A percentile compares a stretch with the other conserved stretches of the same genome.
These are phyloP conservation scores for Nakataea oryzae DNA, from an alignment of 2,329 filamentous ascomycete genomes.

Conservation along the genomic window DNA sequence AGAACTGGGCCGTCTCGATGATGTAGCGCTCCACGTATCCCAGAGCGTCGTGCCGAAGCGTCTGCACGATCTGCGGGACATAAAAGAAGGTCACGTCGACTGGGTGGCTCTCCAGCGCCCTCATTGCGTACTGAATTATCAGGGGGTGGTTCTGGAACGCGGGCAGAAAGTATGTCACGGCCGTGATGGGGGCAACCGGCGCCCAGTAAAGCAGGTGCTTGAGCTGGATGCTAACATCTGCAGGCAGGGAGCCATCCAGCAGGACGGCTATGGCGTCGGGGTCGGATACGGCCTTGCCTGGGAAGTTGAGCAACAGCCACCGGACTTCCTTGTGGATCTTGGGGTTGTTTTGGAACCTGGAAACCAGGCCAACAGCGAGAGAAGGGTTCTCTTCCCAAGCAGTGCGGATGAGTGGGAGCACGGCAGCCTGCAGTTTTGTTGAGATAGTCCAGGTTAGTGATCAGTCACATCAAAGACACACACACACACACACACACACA, in stretches of 20 bases:
- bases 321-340: slow-evolving; percentile 68
- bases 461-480: background rate
- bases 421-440: slow-evolving; percentile 16
- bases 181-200: slow-evolving; percentile 83
- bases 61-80: slow-evolving; percentile 95
- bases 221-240: slow-evolving; percentile 73
- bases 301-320: slow-evolving; percentile 69
- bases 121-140: slow-evolving; percentile 93
- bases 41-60: slow-evolving; percentile 80
- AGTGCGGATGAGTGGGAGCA: slow-evolving; percentile 59
- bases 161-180: slow-evolving; percentile 86
- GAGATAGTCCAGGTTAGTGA: background rate
- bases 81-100: slow-evolving; percentile 99
- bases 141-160: slow-evolving; percentile 86
- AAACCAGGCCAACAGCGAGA: slow-evolving; percentile 75
- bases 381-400: slow-evolving; percentile 82
- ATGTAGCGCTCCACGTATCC: slow-evolving; percentile 97
- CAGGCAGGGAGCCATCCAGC: slow-evolving; percentile 64
- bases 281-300: slow-evolving; percentile 71
- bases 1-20: slow-evolving; percentile 90
- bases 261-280: slow-evolving; percentile 77
- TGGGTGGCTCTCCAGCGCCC: slow-evolving; percentile 83
- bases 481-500: too few relatives aligned
- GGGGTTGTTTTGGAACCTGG: slow-evolving; percentile 70
- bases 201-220: slow-evolving; percentile 94